Evolutionary conservation across 306 rosid genomes (phyloP), one percentile per base, ranked within the genome.

Genomic region (Vachellia pachyceras): DNA sequence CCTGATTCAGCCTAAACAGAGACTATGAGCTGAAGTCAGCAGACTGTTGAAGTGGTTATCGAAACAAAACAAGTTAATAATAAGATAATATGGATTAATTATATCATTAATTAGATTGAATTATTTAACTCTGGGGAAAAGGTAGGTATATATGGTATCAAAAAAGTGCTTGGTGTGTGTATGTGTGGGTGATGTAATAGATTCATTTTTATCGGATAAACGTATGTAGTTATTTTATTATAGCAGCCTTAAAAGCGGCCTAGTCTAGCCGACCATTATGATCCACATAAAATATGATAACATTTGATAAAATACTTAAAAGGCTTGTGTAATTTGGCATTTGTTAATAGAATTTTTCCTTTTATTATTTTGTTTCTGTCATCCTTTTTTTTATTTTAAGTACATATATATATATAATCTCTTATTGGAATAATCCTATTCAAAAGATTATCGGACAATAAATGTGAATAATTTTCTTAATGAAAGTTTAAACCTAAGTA

Each of bases 201-300:
- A 45, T 82, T 77, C 71, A 70, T n/a, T 76, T 33, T 41, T 78
- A 72, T 72, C 80, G 72, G 86, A 86, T 74, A 83, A 89, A 86
- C 84, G 75, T 85, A 63, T 55, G 40, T 46, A 44, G 52, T 79
- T 79, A 69, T 71, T 77, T n/a, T 83, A 80, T 80, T 64, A 23
- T 60, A 77, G 87, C 87, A 80, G 89, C 89, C 85, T 75, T 45
- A 74, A 77, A 80, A 85, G 60, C 0, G 23, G 25, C 2, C 57
- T 77, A n/a, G 52, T 77, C 13, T 44, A 80, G 36, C 82, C 75
- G 78, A 83, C 82, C 80, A 75, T 67, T 29, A 29, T 76, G 14
- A 71, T 83, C 73, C 37, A 20, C 54, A 55, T 71, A 71, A 29
- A 75, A 82, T 45, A 79, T n/a, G 6, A 29, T 29, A 29, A 29